Base-by-base conservation (phyloP, 2,329 filamentous ascomycete genomes). In the Arachnopeziza araneosa region DNA sequence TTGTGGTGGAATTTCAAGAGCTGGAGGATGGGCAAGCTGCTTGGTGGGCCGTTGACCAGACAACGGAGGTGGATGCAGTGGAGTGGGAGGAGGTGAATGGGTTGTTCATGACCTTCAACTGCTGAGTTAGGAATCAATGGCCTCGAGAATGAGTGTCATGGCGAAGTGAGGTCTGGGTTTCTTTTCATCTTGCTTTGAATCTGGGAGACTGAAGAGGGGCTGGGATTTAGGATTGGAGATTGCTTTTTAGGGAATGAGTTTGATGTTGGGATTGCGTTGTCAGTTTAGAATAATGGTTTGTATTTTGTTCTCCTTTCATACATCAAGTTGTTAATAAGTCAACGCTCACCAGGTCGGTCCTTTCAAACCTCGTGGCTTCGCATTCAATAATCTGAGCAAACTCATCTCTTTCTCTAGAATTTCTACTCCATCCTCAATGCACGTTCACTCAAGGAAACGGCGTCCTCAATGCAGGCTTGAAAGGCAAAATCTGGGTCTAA, bases 401-500 rank as follows among this genome's bases (percentile, higher is more conserved):
- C 24, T n/a, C 50, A 22, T 22, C 50, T 12, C 50, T n/a, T 22
- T 52, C n/a, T 52, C 14, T 50, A 8, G 19, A n/a, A 50, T 8
- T 19, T 50, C 21, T n/a, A 22, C 5, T 9, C 6, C 54, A 50
- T 55, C 17, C 26, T 24, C 6, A 48, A 5, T 36, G 2, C 10
- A n/a, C 32, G 6, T n/a, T 48, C 26, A 30, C 51, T 58, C 30
- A 30, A 56, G 32, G 58, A 56, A 22, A 57, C 22, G 17, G 4
- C 14, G 24, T 71, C 64, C 76, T 73, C 62, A 78, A 77, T 24
- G 76, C 76, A 63, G 74, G 75, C 61, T 77, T 76, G 68, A 78
- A 78, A 19, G 81, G 78, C 65, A 79, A 80, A 59, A 84, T 80
- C 67, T 81, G 77, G 57, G 75, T 73, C 78, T 70, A 24, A 19